Evolutionary conservation across 345 rosid species (phyloP).

Genomic region (Arabis alpina): DNA sequence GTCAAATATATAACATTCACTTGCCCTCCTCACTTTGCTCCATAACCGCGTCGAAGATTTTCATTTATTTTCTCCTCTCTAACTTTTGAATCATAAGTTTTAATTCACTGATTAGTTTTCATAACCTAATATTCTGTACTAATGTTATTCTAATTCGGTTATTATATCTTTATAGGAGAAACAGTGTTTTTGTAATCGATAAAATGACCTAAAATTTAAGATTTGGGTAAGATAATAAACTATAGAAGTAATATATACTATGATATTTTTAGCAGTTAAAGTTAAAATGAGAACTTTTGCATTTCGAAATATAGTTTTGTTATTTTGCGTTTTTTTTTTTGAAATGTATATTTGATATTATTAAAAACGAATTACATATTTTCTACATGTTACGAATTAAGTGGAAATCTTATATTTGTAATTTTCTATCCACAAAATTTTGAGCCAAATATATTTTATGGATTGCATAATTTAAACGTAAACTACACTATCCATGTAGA

Average conservation of each 20-base stretch:
- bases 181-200: not conserved
- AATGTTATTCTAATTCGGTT: not conserved
- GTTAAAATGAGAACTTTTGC: no score
- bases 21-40: constrained; percentile 30
- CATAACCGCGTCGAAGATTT: constrained; percentile 34
- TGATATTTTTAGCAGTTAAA: not conserved
- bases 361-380: not conserved
- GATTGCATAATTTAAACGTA: not conserved
- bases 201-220: not conserved
- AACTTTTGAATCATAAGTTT: not conserved
- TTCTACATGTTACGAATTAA: not conserved
- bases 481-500: not conserved
- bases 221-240: no score
- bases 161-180: no score
- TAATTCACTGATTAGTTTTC: not conserved
- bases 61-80: not conserved
- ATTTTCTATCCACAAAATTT: not conserved
- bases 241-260: not conserved
- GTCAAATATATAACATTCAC: constrained; percentile 38
- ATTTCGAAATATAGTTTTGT: no score
- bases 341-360: not conserved
- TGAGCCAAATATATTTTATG: not conserved
- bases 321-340: no score
- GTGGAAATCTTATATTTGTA: no score
- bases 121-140: not conserved